These are phyloP conservation scores for Magnusiomyces sp. DNA, from an alignment of 1,139 yeast genomes.

Conservation along the genomic window DNA sequence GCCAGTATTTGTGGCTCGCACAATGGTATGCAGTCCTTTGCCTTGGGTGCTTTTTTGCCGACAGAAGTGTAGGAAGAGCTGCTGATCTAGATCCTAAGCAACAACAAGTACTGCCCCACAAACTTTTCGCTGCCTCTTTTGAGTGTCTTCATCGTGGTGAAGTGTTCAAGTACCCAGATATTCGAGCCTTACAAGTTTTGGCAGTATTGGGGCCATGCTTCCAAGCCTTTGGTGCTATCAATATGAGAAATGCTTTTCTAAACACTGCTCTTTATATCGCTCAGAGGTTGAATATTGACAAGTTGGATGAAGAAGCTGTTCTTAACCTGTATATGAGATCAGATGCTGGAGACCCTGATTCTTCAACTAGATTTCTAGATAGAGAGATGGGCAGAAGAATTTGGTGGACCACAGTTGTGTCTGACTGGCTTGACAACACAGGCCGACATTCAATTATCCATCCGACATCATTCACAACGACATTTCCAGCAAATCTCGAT, in stretches of 20 bases:
- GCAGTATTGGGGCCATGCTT: slow-evolving; percentile 28
- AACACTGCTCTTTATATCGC: slow-evolving; percentile 28
- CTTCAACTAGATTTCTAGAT: slow-evolving; percentile 18
- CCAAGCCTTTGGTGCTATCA: slow-evolving; percentile 31
- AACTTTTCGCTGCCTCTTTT: slow-evolving; percentile 28
- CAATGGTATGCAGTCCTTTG: slow-evolving; percentile 32
- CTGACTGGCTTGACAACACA: slow-evolving; percentile 34
- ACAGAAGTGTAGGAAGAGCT: slow-evolving; percentile 21
- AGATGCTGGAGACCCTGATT: slow-evolving; percentile 12
- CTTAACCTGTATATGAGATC: slow-evolving; percentile 7
- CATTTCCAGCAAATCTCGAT: slow-evolving; percentile 22
- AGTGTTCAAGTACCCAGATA: slow-evolving; percentile 29
- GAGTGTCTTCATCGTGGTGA: slow-evolving; percentile 34
- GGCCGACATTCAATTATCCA: slow-evolving; percentile 25
- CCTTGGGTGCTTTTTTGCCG: slow-evolving; percentile 30
- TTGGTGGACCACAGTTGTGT: slow-evolving; percentile 33
- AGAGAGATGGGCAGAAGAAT: slow-evolving; percentile 28
- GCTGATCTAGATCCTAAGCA: slow-evolving; percentile 23
- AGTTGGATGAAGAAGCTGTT: slow-evolving; percentile 15
- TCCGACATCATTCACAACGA: slow-evolving; percentile 25
- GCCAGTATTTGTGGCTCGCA: slow-evolving; percentile 29
- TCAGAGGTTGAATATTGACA: slow-evolving; percentile 26
- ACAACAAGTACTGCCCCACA: slow-evolving; percentile 27
- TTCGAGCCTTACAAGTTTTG: slow-evolving; percentile 29
- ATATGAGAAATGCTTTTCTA: slow-evolving; percentile 27